Evolutionary conservation across 192 early-diverging fungal genomes (phyloP), one percentile per base, ranked within the genome.

Genomic region (Backusella luteola): DNA sequence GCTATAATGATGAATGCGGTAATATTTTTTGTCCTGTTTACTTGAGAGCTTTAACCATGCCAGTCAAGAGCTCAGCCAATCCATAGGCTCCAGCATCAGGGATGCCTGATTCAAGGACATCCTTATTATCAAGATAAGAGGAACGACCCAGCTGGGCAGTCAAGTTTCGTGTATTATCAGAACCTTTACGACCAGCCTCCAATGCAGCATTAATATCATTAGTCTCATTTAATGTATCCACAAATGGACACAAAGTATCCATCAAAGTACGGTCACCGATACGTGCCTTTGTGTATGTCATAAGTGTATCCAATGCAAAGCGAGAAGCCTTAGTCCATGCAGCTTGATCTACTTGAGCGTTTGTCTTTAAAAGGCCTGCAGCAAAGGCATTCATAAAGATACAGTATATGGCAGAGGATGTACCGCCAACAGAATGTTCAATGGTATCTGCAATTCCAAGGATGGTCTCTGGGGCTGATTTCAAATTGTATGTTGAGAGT

Each of bases 351-450:
- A 68, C 56, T 63, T 63, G 17, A 34, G 74, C 84, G 6, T 32
- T 35, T 29, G 26, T 52, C 11, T 80, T 46, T 19, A 72, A 26
- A 15, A 92, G 73, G 26, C 87, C 85, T 77, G 86, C 85, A 0
- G 89, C 88, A 23, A 89, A 77, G 1, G 85, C 90, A 73, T 91
- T 90, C 17, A 93, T 81, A 84, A 93, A 92, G 39, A 90, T 84
- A 78, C 94, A 95, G 80, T 93, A 93, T 67, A 96, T 85, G 42
- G 90, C 92, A 19, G 93, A 93, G 0, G 89, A 90, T 2, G 92
- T 94, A 15, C 94, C 94, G 1, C 94, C 94, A 90, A 94, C 95
- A 5, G 85, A 80, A 21, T 86, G 85, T 68, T 96, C 94, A 21
- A 96, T 82, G 26, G 93, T 78, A 21, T 86, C 85, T 34, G 91